These are phyloP conservation scores for maize (Zea mays) DNA, from an alignment of 176 grass and related monocot genomes.

Conservation along the genomic window DNA sequence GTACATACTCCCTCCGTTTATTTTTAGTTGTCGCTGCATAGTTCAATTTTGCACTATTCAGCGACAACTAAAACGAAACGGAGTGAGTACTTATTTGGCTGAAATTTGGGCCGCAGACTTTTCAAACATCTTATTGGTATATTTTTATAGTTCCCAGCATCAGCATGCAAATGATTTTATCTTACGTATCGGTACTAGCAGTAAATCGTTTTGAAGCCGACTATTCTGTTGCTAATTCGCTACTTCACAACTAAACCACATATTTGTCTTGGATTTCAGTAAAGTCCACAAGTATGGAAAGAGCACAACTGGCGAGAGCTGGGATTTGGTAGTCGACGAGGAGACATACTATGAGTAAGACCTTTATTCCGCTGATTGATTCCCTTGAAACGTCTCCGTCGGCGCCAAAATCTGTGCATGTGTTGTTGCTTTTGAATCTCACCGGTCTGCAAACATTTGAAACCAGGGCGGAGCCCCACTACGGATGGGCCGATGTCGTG, in stretches of 20 bases:
- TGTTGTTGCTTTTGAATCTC: conserved; percentile 22
- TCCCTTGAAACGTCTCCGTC: neutral
- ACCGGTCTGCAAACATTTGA: neutral
- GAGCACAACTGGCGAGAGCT: conserved; percentile 89
- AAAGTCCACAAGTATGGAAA: conserved; percentile 98
- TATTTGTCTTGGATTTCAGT: conserved; percentile 42
- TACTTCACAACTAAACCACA: neutral
- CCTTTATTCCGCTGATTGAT: neutral
- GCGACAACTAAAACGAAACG: no score
- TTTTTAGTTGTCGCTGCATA: no score
- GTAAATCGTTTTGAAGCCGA: neutral
- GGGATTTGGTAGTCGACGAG: conserved; percentile 82
- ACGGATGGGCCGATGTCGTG: conserved; percentile 93
- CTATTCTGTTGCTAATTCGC: neutral
- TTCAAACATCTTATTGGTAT: neutral
- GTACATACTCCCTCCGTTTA: no score
- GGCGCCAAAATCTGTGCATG: neutral
- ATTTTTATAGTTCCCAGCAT: conserved; percentile 11
- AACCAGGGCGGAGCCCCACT: conserved; percentile 76
- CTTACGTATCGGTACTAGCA: conserved; percentile 1
- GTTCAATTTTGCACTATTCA: no score
- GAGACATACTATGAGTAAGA: conserved; percentile 98
- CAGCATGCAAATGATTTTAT: no score
- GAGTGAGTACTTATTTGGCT: no score
- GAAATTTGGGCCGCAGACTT: neutral